Evolutionary conservation across 805 yeast genomes (phyloP).

Genomic region (Scheffersomyces coipomensis): DNA sequence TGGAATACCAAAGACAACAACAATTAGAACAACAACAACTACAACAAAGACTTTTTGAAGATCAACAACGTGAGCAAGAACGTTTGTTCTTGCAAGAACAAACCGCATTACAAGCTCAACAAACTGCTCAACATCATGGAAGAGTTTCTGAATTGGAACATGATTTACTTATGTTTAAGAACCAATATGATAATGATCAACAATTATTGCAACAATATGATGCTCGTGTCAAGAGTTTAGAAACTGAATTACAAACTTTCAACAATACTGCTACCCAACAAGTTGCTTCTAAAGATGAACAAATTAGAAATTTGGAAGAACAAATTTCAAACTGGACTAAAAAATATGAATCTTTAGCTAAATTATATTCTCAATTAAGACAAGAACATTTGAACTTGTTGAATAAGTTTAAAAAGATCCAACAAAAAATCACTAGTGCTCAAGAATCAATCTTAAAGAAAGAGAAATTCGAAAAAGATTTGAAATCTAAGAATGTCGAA

Average conservation of each 20-base stretch:
- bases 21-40: slow-evolving; percentile 68
- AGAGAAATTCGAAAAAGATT: slow-evolving; percentile 77
- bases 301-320: slow-evolving; percentile 62
- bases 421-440: slow-evolving; percentile 83
- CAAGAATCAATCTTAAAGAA: slow-evolving; percentile 86
- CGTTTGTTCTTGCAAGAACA: slow-evolving; percentile 70
- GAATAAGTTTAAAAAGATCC: slow-evolving; percentile 74
- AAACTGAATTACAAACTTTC: slow-evolving; percentile 62
- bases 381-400: slow-evolving; percentile 85
- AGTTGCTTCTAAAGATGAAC: slow-evolving; percentile 73
- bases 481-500: slow-evolving; percentile 83
- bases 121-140: slow-evolving; percentile 73
- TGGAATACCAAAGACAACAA: slow-evolving; percentile 60
- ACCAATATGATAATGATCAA: slow-evolving; percentile 86
- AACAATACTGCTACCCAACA: slow-evolving; percentile 70
- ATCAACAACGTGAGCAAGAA: slow-evolving; percentile 69
- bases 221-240: slow-evolving; percentile 76
- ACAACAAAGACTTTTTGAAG: slow-evolving; percentile 71
- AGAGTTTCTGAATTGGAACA: slow-evolving; percentile 79
- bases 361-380: slow-evolving; percentile 84
- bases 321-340: slow-evolving; percentile 77
- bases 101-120: slow-evolving; percentile 63
- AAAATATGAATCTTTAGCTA: slow-evolving; percentile 87
- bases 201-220: slow-evolving; percentile 83
- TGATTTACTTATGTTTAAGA: slow-evolving; percentile 69